A percentile compares a stretch with the other conserved stretches of the same genome.
Conservation (phyloP, 2,329 filamentous ascomycete genomes). For the Pestalotiopsis sp. region DNA sequence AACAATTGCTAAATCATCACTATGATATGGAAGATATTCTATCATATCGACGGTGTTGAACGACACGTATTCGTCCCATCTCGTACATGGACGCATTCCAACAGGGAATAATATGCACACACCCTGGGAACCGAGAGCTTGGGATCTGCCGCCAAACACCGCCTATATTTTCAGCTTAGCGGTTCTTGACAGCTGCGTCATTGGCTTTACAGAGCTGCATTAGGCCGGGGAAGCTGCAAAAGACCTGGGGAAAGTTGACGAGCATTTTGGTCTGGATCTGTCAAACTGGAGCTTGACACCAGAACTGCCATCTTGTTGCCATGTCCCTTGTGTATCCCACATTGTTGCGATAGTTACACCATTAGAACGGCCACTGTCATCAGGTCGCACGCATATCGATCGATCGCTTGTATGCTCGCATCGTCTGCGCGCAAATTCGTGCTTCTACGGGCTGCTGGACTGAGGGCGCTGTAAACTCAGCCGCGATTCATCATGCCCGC, state of each 20-base stretch:
- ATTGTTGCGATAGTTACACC: background rate
- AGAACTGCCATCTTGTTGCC: background rate
- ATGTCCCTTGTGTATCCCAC: background rate
- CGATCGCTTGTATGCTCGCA: background rate
- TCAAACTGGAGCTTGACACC: background rate
- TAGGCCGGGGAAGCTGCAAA: slow-evolving; percentile 9
- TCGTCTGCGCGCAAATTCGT: background rate
- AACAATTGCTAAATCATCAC: too few relatives aligned
- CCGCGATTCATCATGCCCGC: background rate
- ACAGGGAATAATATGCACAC: background rate
- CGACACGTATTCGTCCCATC: background rate
- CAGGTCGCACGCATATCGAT: background rate
- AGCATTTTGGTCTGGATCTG: background rate
- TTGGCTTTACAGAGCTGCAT: slow-evolving; percentile 14
- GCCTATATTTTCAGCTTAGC: slow-evolving; percentile 19
- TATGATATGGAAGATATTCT: too few relatives aligned
- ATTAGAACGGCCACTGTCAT: background rate
- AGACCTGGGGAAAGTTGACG: slow-evolving; percentile 9
- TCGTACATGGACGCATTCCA: background rate
- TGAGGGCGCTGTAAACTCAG: background rate
- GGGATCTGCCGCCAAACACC: slow-evolving; percentile 24
- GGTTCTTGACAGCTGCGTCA: slow-evolving; percentile 26
- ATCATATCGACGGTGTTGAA: background rate
- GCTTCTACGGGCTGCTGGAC: background rate
- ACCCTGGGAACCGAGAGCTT: slow-evolving; percentile 10